Evolutionary conservation across 2,329 filamentous ascomycete genomes (phyloP), one percentile per base, ranked within the genome.

Genomic region (Pestalotiopsis sp.): DNA sequence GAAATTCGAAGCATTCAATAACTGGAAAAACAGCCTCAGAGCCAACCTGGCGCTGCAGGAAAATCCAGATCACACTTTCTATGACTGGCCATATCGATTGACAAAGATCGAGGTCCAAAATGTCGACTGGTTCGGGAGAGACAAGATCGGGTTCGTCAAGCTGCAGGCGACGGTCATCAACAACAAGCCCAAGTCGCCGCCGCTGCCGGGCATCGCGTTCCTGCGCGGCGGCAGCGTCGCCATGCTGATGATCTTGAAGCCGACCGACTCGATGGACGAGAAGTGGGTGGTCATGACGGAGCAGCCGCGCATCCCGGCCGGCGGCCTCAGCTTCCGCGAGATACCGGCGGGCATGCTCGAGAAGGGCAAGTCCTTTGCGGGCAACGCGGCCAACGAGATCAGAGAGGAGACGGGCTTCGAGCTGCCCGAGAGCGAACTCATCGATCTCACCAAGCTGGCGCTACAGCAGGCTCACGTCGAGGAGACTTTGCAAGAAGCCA

Each of bases 271-370:
- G 3, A 76, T 85, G 69, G 72, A 73, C 5, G 82, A 85, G 59
- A 86, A 86, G 73, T 78, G 84, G 63, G 85, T 85, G 4, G 81
- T 90, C 31, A 72, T 90, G 11, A 87, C 87, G 0, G 76, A 88
- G 4, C 88, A 90, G 71, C 87, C 87, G 12, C 84, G 88, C 31
- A 84, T 89, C 12, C 85, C 88, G 4, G 85, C 86, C 1, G 86
- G 84, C 0, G 86, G 84, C 1, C 80, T 90, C 3, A 78, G 83
- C 1, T 86, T 90, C 68, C 73, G 82, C 13, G 88, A 90, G 74
- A 83, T 90, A 9, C 88, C 88, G 2, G 88, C 88, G 0, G 88
- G 88, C 20, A 89, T 90, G 87, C 79, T 90, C 1, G 88, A 90
- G 71, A 85, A 86, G 69, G 79, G 78, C 49, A 84, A 85, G 11